Evolutionary conservation across 106 monocot genomes (phyloP), one percentile per base, ranked within the genome.

Genomic region (Allium sativum): DNA sequence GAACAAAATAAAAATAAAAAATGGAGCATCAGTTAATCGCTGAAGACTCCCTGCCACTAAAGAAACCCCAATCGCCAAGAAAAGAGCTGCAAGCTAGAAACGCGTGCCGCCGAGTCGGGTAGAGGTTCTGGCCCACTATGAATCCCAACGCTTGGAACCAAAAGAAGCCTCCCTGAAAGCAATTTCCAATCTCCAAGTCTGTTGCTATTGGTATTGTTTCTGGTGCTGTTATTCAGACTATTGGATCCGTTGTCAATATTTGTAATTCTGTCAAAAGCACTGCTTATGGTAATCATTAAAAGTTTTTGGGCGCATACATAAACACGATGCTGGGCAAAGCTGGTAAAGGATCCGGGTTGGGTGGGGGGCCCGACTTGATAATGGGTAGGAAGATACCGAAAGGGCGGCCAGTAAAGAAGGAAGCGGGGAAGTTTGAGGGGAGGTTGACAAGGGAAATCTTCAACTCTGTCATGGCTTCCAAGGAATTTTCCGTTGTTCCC

Each of bases 101-200:
- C 42, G 7, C 3, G 18, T 18, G 19, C 82, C 75, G 4, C 93
- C 93, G n/a, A 79, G 54, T 48, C 79, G 88, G 45, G 93, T 85
- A 58, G 93, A 93, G 62, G 43, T 93, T 42, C 72, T 93, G 31
- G 70, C 88, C 18, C 84, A 84, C 79, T 93, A 93, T 84, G 88
- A 93, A 68, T 76, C 84, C 20, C 79, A 85, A 63, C 84, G 93
- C 0, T 63, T 93, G 15, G 84, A 82, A 40, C 17, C 69, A 10
- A 74, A 50, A 21, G 79, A 74, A 41, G 84, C 93, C 10, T 78
- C 84, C 41, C 74, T 88, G 15, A 77, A 72, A 55, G 93, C 77
- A 20, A 78, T 93, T 72, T 55, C 72, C 66, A 82, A 88, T 65
- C 93, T 93, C 52, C 84, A 88, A 78, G 50, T 72, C 86, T 44